These are phyloP conservation scores for Ganoderma leucocontextum DNA, from an alignment of 1,284 basidiomycete species.

Conservation along the genomic window DNA sequence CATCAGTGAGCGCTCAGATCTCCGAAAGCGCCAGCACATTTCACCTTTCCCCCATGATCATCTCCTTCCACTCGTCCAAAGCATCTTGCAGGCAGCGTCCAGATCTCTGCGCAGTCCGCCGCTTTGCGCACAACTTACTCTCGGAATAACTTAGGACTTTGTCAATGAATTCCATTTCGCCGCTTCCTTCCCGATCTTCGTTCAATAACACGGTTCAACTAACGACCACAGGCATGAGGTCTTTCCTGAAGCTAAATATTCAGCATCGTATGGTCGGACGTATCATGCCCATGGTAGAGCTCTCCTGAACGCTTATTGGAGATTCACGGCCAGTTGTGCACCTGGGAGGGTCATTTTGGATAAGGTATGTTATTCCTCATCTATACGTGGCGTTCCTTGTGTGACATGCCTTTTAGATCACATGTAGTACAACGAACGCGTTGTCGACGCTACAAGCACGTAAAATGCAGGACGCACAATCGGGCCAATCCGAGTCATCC, in stretches of 20 bases:
- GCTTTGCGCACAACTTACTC: background rate
- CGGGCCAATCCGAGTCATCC: background rate
- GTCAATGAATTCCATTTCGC: background rate
- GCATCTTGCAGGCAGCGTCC: background rate
- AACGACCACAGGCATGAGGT: background rate
- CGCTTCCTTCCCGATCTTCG: background rate
- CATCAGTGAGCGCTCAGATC: background rate
- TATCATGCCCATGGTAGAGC: background rate
- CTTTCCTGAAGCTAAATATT: background rate
- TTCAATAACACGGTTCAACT: background rate
- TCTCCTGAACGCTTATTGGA: background rate
- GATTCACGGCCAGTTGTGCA: background rate
- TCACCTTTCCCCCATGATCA: background rate
- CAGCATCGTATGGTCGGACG: background rate
- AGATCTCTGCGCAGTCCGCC: background rate
- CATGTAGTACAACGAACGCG: background rate
- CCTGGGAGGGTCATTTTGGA: background rate
- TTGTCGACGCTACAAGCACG: background rate
- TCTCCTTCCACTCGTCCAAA: background rate
- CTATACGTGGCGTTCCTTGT: background rate
- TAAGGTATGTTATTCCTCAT: background rate
- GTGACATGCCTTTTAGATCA: background rate
- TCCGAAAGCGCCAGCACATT: background rate
- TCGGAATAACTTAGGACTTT: background rate
- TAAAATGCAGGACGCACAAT: background rate